phyloP scores from a whole-genome alignment of 345 rosid species.

The Eucalyptus melliodora region DNA sequence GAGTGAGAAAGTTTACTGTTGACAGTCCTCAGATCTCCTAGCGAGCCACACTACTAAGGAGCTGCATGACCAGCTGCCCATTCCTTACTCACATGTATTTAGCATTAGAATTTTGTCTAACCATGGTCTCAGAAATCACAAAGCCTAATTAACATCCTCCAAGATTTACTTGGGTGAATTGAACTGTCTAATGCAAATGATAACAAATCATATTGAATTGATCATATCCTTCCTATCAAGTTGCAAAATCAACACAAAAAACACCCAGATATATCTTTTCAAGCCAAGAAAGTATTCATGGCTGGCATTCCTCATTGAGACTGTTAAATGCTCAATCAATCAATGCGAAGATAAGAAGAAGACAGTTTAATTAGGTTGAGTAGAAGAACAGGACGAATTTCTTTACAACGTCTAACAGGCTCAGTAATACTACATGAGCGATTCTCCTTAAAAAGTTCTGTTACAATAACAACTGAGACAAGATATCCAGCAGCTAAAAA shows the following conservation, averaged over 20 bases:
- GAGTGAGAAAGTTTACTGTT: neutral
- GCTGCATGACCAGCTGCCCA: neutral
- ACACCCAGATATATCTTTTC: neutral
- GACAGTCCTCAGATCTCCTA: neutral
- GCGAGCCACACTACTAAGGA: neutral
- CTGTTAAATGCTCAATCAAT: neutral
- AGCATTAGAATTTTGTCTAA: neutral
- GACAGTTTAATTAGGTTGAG: neutral
- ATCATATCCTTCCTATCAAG: neutral
- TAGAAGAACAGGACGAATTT: neutral
- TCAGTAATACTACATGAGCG: neutral
- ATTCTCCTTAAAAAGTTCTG: neutral
- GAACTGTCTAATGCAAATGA: neutral
- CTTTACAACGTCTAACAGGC: neutral
- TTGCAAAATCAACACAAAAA: neutral
- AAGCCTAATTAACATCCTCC: neutral
- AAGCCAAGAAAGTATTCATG: neutral
- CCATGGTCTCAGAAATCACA: neutral
- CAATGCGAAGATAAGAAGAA: neutral
- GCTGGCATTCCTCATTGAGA: neutral
- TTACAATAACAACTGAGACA: neutral
- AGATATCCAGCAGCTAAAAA: neutral
- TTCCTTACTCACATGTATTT: neutral
- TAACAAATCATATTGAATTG: neutral
- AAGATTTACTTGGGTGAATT: neutral